phyloP scores from a whole-genome alignment of 148 eudicot genomes.

The Rhododendron ferrugineum region DNA sequence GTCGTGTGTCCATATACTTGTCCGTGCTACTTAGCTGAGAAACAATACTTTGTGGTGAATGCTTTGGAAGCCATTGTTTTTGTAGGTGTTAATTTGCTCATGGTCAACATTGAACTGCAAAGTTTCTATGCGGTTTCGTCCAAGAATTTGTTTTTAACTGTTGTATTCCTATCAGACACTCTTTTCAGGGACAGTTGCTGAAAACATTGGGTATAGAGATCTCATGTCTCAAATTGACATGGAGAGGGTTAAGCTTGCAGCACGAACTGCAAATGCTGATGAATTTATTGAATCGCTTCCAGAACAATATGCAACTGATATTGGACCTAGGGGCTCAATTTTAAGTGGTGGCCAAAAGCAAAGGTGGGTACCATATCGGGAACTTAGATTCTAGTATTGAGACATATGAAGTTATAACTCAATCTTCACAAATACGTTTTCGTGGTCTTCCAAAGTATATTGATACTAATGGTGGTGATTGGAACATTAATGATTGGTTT shows the following conservation, averaged over 20 bases:
- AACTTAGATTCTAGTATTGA: neutral
- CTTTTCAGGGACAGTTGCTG: conserved; percentile 86
- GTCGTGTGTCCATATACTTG: neutral
- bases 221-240: conserved; percentile 57
- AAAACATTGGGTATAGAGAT: conserved; percentile 92
- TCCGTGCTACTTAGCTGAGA: neutral
- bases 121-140: neutral
- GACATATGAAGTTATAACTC: neutral
- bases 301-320: conserved; percentile 56
- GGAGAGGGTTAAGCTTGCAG: conserved; percentile 73
- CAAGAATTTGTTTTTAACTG: neutral
- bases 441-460: neutral
- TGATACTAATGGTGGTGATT: neutral
- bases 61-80: neutral
- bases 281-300: conserved; percentile 79
- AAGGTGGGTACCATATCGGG: conserved; percentile 36
- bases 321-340: conserved; percentile 81
- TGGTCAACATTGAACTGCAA: neutral
- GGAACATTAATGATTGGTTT: neutral
- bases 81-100: neutral
- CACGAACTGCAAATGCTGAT: conserved; percentile 88
- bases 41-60: neutral
- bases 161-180: conserved; percentile 48
- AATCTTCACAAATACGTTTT: neutral
- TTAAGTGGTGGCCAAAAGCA: conserved; percentile 99